phyloP scores from a whole-genome alignment of 2,329 filamentous ascomycete species.

The Fusarium staphyleae region DNA sequence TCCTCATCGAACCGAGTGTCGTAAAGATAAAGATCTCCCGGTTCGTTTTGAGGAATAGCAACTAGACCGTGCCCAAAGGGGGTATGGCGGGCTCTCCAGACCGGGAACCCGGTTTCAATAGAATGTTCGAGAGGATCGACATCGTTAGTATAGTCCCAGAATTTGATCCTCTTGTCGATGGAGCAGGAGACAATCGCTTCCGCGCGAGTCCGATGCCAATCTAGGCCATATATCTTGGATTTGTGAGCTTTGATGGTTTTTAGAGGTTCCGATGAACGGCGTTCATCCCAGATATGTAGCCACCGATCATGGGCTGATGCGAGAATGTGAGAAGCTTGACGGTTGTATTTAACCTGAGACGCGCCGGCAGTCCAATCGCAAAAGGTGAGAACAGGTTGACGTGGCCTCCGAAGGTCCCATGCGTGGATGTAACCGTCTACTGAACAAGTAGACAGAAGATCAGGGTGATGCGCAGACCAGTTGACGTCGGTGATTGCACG shows the following conservation, averaged over 20 bases:
- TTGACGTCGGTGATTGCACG: constrained; percentile 96
- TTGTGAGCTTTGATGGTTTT: constrained; percentile 86
- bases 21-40: constrained; percentile 85
- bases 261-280: constrained; percentile 78
- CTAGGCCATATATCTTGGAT: constrained; percentile 94
- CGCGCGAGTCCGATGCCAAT: constrained; percentile 84
- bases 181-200: constrained; percentile 86
- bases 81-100: constrained; percentile 90
- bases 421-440: constrained; percentile 93
- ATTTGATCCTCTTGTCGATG: constrained; percentile 88
- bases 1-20: constrained; percentile 64
- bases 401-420: constrained; percentile 83
- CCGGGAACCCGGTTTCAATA: constrained; percentile 83
- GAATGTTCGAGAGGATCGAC: constrained; percentile 74
- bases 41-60: constrained; percentile 91
- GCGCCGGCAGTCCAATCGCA: constrained; percentile 94
- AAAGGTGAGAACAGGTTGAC: constrained; percentile 78
- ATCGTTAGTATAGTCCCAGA: constrained; percentile 79
- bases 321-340: constrained; percentile 83
- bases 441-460: constrained; percentile 86
- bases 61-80: constrained; percentile 87
- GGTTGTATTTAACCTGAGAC: constrained; percentile 94
- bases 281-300: constrained; percentile 88
- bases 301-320: constrained; percentile 91
- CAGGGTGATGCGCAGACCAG: constrained; percentile 91